A percentile compares a stretch with the other conserved stretches of the same genome.
phyloP scores from a whole-genome alignment of 768 basidiomycete species.

The Cystofilobasidium capitatum region DNA sequence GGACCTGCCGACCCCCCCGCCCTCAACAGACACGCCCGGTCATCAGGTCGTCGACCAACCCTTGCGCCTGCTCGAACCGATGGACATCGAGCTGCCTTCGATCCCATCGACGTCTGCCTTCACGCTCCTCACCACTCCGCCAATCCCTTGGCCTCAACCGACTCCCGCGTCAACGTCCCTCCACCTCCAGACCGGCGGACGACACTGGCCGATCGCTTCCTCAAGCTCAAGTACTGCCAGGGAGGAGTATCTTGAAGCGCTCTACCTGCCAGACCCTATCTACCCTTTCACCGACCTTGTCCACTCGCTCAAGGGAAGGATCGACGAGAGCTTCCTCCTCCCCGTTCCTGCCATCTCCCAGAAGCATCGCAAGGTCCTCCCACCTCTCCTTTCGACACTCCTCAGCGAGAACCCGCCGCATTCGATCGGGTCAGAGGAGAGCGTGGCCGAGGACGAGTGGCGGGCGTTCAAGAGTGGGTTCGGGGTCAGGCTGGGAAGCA shows the following conservation, averaged over 20 bases:
- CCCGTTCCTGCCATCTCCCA: neutral
- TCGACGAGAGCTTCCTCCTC: neutral
- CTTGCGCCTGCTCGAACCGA: neutral
- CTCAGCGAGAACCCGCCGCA: neutral
- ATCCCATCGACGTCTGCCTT: neutral
- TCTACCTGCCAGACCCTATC: neutral
- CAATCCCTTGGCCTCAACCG: neutral
- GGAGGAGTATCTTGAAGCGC: neutral
- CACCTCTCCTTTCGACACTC: neutral
- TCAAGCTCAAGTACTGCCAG: neutral
- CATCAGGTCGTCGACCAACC: no score
- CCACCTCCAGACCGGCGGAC: neutral
- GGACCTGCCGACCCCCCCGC: neutral
- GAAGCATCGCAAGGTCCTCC: slow-evolving; percentile 1
- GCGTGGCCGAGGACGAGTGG: neutral
- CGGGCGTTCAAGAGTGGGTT: neutral
- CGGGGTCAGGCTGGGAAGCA: slow-evolving; percentile 5
- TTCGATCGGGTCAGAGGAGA: neutral
- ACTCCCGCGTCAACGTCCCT: neutral
- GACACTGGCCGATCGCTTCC: neutral
- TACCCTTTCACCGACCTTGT: neutral
- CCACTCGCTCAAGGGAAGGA: neutral
- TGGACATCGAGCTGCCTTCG: neutral
- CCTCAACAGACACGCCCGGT: neutral
- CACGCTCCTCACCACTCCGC: neutral